Base-by-base conservation (phyloP, 2,329 filamentous ascomycete genomes). In the Talaromyces sp. region DNA sequence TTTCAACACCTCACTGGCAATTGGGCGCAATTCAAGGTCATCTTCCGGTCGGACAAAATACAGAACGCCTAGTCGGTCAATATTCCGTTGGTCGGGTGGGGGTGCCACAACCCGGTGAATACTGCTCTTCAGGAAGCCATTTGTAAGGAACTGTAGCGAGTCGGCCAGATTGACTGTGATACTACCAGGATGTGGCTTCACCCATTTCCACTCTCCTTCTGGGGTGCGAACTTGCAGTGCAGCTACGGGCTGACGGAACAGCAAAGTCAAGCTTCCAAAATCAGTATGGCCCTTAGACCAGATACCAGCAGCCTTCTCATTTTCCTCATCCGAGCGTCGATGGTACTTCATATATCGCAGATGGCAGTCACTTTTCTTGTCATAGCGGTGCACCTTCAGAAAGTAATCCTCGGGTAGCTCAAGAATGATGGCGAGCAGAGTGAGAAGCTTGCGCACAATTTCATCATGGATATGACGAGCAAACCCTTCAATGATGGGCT, bases 291-390 rank as follows among this genome's bases (percentile, higher is more conserved):
- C 81, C 0, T 70, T 70, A 0, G 73, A 68, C 57, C 76, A 78
- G 0, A 81, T 67, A 29, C 71, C 67, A 0, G 73, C 72, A 3
- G 71, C 66, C 44, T 70, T 70, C 24, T 72, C 73, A 47, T 77
- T 78, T 49, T 81, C 76, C 36, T 80, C 76, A 0, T 71, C 65
- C 0, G 72, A 75, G 20, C 81, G 78, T 1, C 74, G 73, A 16
- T 74, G 72, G 53, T 84, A 84, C 44, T 78, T 76, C 81, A 86
- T 85, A 65, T 85, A 86, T 1, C 84, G 76, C 27, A 85, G 73
- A 52, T 86, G 82, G 27, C 82, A 81, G 58, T 86, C 82, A n/a
- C 79, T 76, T 27, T 79, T 77, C 27, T 78, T 75, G 0, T 83
- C 77, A 66, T 85, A 87, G 5, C 72, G 75, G 66, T 87, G 85